A percentile compares a stretch with the other conserved stretches of the same genome.
These are phyloP conservation scores for Xylariales sp. DNA, from an alignment of 2,329 filamentous ascomycete species.

Conservation along the genomic window DNA sequence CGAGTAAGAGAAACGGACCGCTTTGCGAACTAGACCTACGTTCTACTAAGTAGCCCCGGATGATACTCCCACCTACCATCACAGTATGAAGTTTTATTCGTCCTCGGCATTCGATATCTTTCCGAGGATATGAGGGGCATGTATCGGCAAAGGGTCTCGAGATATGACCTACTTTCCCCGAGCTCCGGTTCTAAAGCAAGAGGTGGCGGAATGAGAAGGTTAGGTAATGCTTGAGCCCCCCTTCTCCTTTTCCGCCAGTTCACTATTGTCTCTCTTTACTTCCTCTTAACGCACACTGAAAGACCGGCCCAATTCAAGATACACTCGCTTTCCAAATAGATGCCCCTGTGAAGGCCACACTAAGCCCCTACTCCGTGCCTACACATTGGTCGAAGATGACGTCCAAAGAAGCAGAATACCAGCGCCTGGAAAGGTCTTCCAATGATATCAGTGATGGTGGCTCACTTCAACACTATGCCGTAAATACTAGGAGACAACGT, in stretches of 20 bases:
- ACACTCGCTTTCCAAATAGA: neutral
- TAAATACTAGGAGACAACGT: neutral
- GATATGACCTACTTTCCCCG: neutral
- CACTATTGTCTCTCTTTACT: neutral
- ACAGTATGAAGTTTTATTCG: neutral
- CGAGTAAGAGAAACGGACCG: too few relatives aligned
- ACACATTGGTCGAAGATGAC: slow-evolving; percentile 1
- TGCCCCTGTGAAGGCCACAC: neutral
- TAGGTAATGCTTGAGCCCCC: neutral
- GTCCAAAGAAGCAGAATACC: neutral
- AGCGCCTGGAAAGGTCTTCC: neutral
- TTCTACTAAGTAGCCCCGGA: neutral
- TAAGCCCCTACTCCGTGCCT: neutral
- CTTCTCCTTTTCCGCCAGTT: neutral
- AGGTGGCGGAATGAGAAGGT: neutral
- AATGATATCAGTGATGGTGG: slow-evolving; percentile 1
- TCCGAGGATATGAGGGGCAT: neutral
- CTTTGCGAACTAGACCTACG: neutral
- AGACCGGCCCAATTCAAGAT: too few relatives aligned
- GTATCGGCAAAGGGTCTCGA: neutral
- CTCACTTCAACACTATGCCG: slow-evolving; percentile 1
- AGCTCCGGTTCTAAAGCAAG: neutral
- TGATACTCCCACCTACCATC: neutral
- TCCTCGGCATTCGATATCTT: neutral
- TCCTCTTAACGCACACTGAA: neutral